Evolutionary conservation across 495 filamentous ascomycete species (phyloP), one percentile per base, ranked within the genome.

Genomic region (Chaetomium tenue): DNA sequence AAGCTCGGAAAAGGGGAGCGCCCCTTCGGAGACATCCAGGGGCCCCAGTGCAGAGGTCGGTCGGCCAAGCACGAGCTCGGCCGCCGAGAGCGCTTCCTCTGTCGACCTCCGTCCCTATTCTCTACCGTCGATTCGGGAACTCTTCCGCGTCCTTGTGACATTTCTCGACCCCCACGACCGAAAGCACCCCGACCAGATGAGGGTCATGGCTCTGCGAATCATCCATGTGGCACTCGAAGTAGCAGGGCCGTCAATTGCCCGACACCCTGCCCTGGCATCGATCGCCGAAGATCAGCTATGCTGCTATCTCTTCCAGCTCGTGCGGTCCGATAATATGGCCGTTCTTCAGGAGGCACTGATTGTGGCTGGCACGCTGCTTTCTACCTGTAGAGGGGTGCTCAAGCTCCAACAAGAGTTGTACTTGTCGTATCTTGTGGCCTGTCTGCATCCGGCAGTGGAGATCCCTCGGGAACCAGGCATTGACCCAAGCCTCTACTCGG

Each of bases 341-440:
- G 91, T 98, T 57, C 81, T 99, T 1, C 90, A 95, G 63, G 91
- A 93, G 65, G 94, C 94, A 4, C 81, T 99, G 44, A 88, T 93
- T 57, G 94, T 99, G 37, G 89, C 92, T 9, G 89, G 92, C 20
- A 99, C 95, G 0, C 77, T 99, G 30, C 79, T 99, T 7, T 89
- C 92, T 37, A 98, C 94, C 0, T 97, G 93, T 71, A 85, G 94
- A 53, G 86, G 88, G n/a, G 91, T 96, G 22, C 78, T 99, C 58
- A 98, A 97, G 77, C 81, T 99, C 26, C 94, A 99, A 70, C 94
- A 99, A 79, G 94, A 99, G 76, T 82, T 99, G 3, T 99, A 93
- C 71, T 77, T 99, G 40, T 95, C 92, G 0, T 99, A 99, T 74
- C 76, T 99, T 37, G 89, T 98, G 33, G 91, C 91, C 15, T 99